These are phyloP conservation scores for Helianthus annuus DNA, from an alignment of 129 eudicot species.

Conservation along the genomic window DNA sequence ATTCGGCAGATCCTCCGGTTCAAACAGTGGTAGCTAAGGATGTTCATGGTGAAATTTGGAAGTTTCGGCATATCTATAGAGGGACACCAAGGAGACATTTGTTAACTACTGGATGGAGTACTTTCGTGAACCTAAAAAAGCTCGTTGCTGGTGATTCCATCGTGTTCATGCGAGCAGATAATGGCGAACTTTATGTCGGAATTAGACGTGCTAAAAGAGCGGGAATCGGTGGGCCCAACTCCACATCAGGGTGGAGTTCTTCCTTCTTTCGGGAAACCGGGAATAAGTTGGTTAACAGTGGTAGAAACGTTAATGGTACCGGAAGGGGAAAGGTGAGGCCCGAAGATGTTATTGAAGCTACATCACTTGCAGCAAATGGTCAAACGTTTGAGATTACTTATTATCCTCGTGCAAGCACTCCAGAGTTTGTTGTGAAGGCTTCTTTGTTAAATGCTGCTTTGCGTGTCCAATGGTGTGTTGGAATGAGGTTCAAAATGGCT, in stretches of 20 bases:
- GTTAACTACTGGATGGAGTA: conserved; percentile 87
- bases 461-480: conserved; percentile 59
- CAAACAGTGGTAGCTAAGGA: conserved; percentile 72
- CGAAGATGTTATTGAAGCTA: conserved; percentile 54
- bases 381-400: conserved; percentile 65
- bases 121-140: conserved; percentile 73
- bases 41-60: conserved; percentile 80
- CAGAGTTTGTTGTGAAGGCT: conserved; percentile 72
- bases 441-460: conserved; percentile 49
- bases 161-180: conserved; percentile 72
- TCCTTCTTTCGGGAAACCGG: conserved; percentile 57
- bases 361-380: conserved; percentile 55
- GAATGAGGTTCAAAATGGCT: conserved; percentile 75
- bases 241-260: conserved; percentile 62
- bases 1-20: conserved; percentile 72
- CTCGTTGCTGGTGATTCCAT: conserved; percentile 81
- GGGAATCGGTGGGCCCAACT: conserved; percentile 47
- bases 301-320: conserved; percentile 33
- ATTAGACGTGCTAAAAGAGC: conserved; percentile 75
- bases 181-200: conserved; percentile 73
- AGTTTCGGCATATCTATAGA: conserved; percentile 72
- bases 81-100: conserved; percentile 84
- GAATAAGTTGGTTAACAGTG: conserved; percentile 43
- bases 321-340: conserved; percentile 49
- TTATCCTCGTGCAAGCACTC: conserved; percentile 70